Conservation (phyloP, 148 eudicot species). For the Spergularia bocconei region DNA sequence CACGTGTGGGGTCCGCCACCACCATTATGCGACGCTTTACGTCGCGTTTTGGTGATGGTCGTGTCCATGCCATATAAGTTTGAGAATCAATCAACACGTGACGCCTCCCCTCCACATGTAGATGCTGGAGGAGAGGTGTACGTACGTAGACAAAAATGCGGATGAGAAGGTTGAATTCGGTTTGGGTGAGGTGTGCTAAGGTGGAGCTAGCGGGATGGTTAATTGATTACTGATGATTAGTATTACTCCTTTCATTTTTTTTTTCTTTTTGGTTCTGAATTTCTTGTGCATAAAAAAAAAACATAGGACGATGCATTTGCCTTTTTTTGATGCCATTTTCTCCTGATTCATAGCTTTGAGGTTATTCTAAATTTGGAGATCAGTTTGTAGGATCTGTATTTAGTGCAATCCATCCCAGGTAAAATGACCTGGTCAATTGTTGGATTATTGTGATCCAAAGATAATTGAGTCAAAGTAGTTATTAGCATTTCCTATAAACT, state of each 20-base stretch:
- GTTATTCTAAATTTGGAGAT: slow-evolving; percentile 12
- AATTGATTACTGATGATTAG: neutral
- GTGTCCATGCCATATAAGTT: slow-evolving; percentile 21
- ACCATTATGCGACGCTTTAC: slow-evolving; percentile 47
- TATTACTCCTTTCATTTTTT: neutral
- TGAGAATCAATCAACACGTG: neutral
- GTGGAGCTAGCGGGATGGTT: neutral
- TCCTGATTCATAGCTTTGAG: slow-evolving; percentile 17
- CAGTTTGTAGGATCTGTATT: neutral
- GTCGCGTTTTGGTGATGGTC: neutral
- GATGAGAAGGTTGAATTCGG: neutral
- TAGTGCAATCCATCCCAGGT: neutral
- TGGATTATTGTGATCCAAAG: too few relatives aligned
- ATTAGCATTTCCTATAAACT: too few relatives aligned
- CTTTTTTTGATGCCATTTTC: slow-evolving; percentile 17
- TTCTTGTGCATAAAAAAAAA: slow-evolving; percentile 13
- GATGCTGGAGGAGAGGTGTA: slow-evolving; percentile 16
- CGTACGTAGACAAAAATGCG: neutral
- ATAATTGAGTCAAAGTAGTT: too few relatives aligned
- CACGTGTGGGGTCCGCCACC: slow-evolving; percentile 56
- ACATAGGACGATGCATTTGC: slow-evolving; percentile 16
- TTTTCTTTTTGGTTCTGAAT: neutral
- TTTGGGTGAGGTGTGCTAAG: neutral
- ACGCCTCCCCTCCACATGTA: slow-evolving; percentile 21
- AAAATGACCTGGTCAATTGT: slow-evolving; percentile 6